Evolutionary conservation across 2,329 filamentous ascomycete species (phyloP), one percentile per base, ranked within the genome.

Genomic region (Lachnellula suecica): DNA sequence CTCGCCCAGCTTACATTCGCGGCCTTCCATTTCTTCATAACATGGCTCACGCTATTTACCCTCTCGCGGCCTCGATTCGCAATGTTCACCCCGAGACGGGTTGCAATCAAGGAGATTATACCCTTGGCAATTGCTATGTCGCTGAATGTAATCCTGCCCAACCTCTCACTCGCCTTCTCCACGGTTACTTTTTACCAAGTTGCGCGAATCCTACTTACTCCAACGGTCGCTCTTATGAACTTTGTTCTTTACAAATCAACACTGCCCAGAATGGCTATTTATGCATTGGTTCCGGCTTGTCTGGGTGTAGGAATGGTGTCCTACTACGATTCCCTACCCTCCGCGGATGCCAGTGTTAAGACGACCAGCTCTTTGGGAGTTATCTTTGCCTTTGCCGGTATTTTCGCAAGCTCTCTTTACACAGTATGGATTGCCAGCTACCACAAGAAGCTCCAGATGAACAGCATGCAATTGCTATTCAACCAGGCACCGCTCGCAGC

Each of bases 171-270:
- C 40, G 84, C 84, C 25, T 86, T 82, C 66, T 87, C 84, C 20
- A 80, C 79, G 46, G 81, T 88, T 38, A 84, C 83, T 38, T 88
- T 88, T 66, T 88, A 88, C 68, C 85, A 89, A 67, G 79, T 88
- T 44, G 83, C 82, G 4, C 79, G 84, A 22, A 85, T 88, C 53
- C 73, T 88, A 11, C 75, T 88, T 24, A 88, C 85, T 1, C 85
- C 85, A 3, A 77, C 75, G 40, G 83, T 87, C 19, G 84, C 83
- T 4, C 66, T 81, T 15, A 81, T 88, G 74, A 87, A 88, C 68
- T 85, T 74, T 60, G 65, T 83, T 20, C 71, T 88, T 27, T 85
- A 86, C 69, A 69, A 74, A 56, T 72, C 78, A 23, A 79, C 73
- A 0, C 74, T 88, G 10, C 82, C 84, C 6, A 67, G 67, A 40